A percentile compares a stretch with the other conserved stretches of the same genome.
phyloP scores from a whole-genome alignment of 2,329 filamentous ascomycete genomes.

The Monilinia fructicola region DNA sequence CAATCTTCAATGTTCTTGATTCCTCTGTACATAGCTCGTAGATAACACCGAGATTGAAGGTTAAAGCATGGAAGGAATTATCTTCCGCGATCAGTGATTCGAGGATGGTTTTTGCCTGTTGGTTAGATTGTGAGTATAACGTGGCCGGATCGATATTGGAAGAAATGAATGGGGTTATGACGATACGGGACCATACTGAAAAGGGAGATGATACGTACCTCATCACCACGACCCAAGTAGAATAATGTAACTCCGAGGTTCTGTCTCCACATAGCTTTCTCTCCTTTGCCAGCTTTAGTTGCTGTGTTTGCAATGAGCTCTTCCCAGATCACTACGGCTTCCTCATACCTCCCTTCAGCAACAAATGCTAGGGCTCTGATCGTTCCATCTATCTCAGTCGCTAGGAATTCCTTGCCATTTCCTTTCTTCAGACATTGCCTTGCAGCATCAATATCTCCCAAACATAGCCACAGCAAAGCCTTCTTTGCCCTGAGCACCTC shows the following conservation, averaged over 20 bases:
- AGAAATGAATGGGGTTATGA: background rate
- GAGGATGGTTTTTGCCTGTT: conserved; percentile 63
- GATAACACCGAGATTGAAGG: conserved; percentile 87
- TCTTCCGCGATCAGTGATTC: conserved; percentile 63
- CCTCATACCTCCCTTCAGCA: conserved; percentile 70
- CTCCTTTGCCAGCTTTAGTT: conserved; percentile 35
- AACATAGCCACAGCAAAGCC: conserved; percentile 71
- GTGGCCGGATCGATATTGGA: background rate
- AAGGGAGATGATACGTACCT: conserved; percentile 50
- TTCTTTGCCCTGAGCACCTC: conserved; percentile 46
- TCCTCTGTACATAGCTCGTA: conserved; percentile 89
- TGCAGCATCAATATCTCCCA: conserved; percentile 74
- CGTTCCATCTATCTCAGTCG: conserved; percentile 45
- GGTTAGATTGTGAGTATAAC: conserved; percentile 8
- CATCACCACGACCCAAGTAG: conserved; percentile 73
- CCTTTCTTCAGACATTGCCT: conserved; percentile 49
- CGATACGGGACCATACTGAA: background rate
- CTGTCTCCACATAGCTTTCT: conserved; percentile 71
- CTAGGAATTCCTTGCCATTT: conserved; percentile 34
- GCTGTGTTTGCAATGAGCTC: conserved; percentile 44
- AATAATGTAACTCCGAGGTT: conserved; percentile 83
- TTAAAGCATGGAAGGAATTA: conserved; percentile 71
- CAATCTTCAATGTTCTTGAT: conserved; percentile 66
- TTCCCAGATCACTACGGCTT: conserved; percentile 63
- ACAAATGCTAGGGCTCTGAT: conserved; percentile 72